phyloP scores from a whole-genome alignment of 2,329 filamentous ascomycete species.

The Acephala macrosclerotiorum region DNA sequence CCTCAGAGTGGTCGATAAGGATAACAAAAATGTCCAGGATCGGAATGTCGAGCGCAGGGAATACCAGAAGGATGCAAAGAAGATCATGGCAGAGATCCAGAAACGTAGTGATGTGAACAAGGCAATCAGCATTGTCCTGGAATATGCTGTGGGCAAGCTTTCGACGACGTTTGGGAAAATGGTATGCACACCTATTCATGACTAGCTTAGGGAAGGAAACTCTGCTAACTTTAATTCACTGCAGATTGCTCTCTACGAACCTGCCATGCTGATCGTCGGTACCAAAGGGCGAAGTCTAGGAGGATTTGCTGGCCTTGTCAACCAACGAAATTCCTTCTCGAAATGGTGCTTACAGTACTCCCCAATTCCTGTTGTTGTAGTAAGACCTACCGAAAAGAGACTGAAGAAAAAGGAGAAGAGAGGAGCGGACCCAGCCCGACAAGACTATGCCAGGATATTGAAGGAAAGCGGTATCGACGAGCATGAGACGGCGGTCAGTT shows the following conservation, averaged over 20 bases:
- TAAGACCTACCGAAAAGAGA: constrained; percentile 72
- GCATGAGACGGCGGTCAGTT: constrained; percentile 42
- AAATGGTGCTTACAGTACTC: constrained; percentile 80
- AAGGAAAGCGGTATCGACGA: constrained; percentile 57
- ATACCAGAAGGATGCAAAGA: constrained; percentile 70
- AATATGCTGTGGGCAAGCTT: constrained; percentile 75
- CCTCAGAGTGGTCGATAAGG: constrained; percentile 74
- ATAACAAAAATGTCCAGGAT: constrained; percentile 69
- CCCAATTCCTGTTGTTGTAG: constrained; percentile 77
- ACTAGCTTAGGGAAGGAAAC: not conserved
- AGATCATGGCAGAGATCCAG: constrained; percentile 70
- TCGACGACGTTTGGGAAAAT: constrained; percentile 77
- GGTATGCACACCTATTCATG: constrained; percentile 53
- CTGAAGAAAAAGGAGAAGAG: constrained; percentile 77
- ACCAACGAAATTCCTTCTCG: constrained; percentile 67
- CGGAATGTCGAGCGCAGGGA: constrained; percentile 63
- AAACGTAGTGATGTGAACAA: constrained; percentile 74
- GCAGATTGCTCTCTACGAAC: constrained; percentile 76
- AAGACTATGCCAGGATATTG: constrained; percentile 71
- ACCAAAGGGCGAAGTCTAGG: constrained; percentile 73
- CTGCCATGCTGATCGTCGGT: constrained; percentile 75
- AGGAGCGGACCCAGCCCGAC: constrained; percentile 66
- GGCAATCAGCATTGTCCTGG: constrained; percentile 74
- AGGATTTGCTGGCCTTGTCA: constrained; percentile 73
- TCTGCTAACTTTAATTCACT: not conserved